phyloP scores from a whole-genome alignment of 225 moss, liverwort and hornwort genomes.

The Pleurozium schreberi region DNA sequence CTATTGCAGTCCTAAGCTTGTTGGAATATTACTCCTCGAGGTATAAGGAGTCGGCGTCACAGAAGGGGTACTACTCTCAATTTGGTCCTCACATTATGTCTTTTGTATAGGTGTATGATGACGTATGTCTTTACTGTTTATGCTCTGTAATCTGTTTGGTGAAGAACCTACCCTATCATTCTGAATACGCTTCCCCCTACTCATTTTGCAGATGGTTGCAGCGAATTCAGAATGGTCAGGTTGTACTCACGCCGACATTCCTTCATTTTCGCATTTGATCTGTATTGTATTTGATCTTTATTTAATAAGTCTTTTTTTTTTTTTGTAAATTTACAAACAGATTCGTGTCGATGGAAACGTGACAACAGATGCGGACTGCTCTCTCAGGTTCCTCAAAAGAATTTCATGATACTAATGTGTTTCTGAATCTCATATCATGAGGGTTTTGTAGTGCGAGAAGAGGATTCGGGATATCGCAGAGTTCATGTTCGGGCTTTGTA shows the following conservation, averaged over 20 bases:
- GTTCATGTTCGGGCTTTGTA: neutral
- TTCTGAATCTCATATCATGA: neutral
- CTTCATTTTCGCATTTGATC: neutral
- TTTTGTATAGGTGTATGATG: neutral
- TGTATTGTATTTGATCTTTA: neutral
- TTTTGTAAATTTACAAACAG: conserved; percentile 23
- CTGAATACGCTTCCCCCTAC: neutral
- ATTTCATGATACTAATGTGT: neutral
- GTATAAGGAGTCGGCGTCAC: conserved; percentile 71
- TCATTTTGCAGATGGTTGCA: conserved; percentile 70
- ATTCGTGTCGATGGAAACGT: conserved; percentile 66
- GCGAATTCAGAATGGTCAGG: conserved; percentile 76
- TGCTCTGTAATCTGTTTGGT: neutral
- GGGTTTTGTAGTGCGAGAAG: neutral
- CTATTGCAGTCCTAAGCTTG: conserved; percentile 42
- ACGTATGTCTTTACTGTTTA: neutral
- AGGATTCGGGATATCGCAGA: neutral
- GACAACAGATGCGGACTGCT: conserved; percentile 13
- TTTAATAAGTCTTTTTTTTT: neutral
- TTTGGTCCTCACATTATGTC: neutral
- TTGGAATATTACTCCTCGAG: conserved; percentile 62
- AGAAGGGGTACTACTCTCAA: conserved; percentile 24
- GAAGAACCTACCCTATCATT: neutral
- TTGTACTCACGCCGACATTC: conserved; percentile 11
- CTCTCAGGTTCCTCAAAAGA: conserved; percentile 42